Evolutionary conservation across 768 basidiomycete genomes (phyloP), one percentile per base, ranked within the genome.

Genomic region (Phanerodontia chrysosporium): DNA sequence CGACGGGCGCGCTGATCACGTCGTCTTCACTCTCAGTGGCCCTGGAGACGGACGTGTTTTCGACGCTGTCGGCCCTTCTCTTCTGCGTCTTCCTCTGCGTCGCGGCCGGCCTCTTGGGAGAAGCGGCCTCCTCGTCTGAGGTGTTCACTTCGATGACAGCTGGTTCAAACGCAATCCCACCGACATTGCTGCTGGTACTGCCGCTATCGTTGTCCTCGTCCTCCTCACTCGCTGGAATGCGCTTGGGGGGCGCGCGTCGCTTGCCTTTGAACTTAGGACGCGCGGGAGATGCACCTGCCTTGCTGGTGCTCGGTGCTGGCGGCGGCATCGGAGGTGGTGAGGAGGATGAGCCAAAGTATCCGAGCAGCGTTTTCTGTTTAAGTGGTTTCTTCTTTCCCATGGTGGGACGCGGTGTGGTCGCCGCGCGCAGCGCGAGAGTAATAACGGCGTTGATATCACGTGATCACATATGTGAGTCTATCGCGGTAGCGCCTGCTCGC

Each of bases 141-240:
- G 56, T 39, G 29, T 18, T 22, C 25, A 66, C 21, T 1, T 54
- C 51, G 5, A 64, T 44, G 13, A 58, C 58, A 44, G 72, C 61
- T 18, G 78, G 72, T 59, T 80, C 80, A 51, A 88, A 80, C 45
- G 66, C 78, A 51, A 87, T 84, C 27, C 73, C 78, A 16, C 74
- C 78, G 42, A 84, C 76, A 59, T 80, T 79, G 52, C 80, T 77
- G 51, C 77, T 77, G 2, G 58, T 52, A 35, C 59, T 60, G n/a
- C 52, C 44, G 16, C 35, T 28, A 3, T 42, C 45, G 25, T 55
- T 32, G 2, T 53, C 52, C 13, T 35, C 39, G 12, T 21, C 24
- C 12, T 35, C 9, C 24, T 36, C 35, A 13, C 39, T 32, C 30
- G 6, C 21, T 9, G 30, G 18, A 3, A 29, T 29, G 27, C 49